Evolutionary conservation across 768 basidiomycete genomes (phyloP), one percentile per base, ranked within the genome.

Genomic region (Sarcomyxa edulis): DNA sequence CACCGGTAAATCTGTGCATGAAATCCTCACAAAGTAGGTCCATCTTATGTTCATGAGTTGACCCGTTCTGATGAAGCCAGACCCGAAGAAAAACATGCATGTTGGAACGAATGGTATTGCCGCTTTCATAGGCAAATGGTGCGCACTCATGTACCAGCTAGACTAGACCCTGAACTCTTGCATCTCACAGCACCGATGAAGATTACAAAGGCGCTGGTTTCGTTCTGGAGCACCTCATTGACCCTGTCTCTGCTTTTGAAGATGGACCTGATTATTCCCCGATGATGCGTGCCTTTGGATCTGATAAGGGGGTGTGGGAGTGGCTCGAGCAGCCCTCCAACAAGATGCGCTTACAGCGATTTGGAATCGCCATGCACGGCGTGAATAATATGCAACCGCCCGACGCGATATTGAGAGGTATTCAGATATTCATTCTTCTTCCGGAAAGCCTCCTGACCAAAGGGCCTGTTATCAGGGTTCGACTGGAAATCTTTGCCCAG

Each of bases 1-100:
- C 40, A 60, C 58, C 7, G 43, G 40, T 11, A 59, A 49, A 45
- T 35, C 45, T 11, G 45, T 40, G 16, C 43, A 39, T 20, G 55
- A 50, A 11, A 38, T 60, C 14, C 39, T 50, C 11, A 39, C 46
- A 14, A 37, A 52, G 55, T 60, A 19, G 34, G 48, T 39, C 11
- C 16, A 21, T 19, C 10, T 31, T 29, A 26, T 23, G 11, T 20
- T 18, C 7, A 35, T 16, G 10, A 23, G 14, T 23, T 23, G 18
- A 36, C 22, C 14, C 24, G 35, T n/a, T 6, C 20, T 15, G 24
- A 21, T 35, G 14, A 24, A 14, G 30, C 29, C 12, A 85, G 80
- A 33, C 74, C 77, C 1, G 72, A 74, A 45, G 57, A 64, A 48
- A 89, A 88, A 53, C 31, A 8, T n/a, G n/a, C 44, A 54, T 43